These are phyloP conservation scores for Piromyces finnis DNA, from an alignment of 192 early-diverging fungal species.

Conservation along the genomic window DNA sequence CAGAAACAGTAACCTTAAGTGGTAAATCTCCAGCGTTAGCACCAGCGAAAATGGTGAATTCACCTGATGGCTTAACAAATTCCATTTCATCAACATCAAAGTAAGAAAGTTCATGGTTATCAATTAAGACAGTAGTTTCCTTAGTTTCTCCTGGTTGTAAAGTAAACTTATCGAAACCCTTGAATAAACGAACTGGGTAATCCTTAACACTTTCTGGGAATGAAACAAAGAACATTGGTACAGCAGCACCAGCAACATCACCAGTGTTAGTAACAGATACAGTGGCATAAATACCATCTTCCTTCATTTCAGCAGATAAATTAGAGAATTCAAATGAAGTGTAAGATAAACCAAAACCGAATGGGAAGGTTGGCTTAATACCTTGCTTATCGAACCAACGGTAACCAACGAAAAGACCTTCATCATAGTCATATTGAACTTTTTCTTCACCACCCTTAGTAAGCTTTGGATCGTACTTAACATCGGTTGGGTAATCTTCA, in stretches of 20 bases:
- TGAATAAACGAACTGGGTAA: slow-evolving; percentile 22
- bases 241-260: too few species aligned
- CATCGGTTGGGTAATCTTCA: too few species aligned
- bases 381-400: slow-evolving; percentile 16
- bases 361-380: slow-evolving; percentile 20
- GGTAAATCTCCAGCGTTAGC: slow-evolving; percentile 20
- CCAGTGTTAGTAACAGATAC: neutral
- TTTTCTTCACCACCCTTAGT: too few species aligned
- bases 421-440: slow-evolving; percentile 12
- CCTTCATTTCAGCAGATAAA: neutral
- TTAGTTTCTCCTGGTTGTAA: slow-evolving; percentile 18
- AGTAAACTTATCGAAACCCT: slow-evolving; percentile 25
- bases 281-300: neutral
- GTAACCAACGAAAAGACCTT: slow-evolving; percentile 8
- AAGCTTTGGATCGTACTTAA: too few species aligned
- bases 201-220: too few species aligned
- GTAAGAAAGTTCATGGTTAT: neutral
- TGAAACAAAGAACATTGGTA: too few species aligned
- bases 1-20: too few species aligned
- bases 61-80: slow-evolving; percentile 24
- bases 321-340: slow-evolving; percentile 28
- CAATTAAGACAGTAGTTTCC: slow-evolving; percentile 2
- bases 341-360: slow-evolving; percentile 47
- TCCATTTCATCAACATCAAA: slow-evolving; percentile 13
- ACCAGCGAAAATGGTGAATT: slow-evolving; percentile 27